Conservation (phyloP, 495 filamentous ascomycete species). For the Melanomma pulvis-pyrius region DNA sequence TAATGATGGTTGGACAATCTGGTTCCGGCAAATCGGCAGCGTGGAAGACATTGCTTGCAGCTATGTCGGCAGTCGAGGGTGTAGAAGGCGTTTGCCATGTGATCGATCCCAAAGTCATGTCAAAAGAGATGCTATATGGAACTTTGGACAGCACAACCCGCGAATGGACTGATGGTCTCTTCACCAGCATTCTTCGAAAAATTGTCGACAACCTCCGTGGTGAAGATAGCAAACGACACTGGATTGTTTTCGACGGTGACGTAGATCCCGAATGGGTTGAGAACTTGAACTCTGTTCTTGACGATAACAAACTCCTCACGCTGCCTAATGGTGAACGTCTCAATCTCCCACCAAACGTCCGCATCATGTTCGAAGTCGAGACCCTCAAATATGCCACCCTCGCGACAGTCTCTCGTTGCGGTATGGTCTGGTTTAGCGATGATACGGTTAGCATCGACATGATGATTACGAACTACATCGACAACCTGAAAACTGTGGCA, state of each 20-base stretch:
- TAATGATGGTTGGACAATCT: conserved; percentile 99
- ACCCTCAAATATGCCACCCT: conserved; percentile 97
- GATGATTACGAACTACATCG: conserved; percentile 90
- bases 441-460: conserved; percentile 91
- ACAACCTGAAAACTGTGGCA: conserved; percentile 73
- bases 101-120: conserved; percentile 99
- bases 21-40: conserved; percentile 92
- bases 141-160: conserved; percentile 93
- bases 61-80: conserved; percentile 84
- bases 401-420: conserved; percentile 96
- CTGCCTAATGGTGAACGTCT: conserved; percentile 97
- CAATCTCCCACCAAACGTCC: conserved; percentile 88
- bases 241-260: conserved; percentile 99
- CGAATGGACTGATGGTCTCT: conserved; percentile 98
- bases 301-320: conserved; percentile 97
- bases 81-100: conserved; percentile 94
- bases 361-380: conserved; percentile 99
- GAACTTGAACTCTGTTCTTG: conserved; percentile 97
- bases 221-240: conserved; percentile 93
- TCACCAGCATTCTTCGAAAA: conserved; percentile 95
- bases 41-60: conserved; percentile 93
- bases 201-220: conserved; percentile 98
- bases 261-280: conserved; percentile 99
- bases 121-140: conserved; percentile 94
- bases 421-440: conserved; percentile 99